Conservation (phyloP, 1,284 basidiomycete species). For the Athelia psychrophila region DNA sequence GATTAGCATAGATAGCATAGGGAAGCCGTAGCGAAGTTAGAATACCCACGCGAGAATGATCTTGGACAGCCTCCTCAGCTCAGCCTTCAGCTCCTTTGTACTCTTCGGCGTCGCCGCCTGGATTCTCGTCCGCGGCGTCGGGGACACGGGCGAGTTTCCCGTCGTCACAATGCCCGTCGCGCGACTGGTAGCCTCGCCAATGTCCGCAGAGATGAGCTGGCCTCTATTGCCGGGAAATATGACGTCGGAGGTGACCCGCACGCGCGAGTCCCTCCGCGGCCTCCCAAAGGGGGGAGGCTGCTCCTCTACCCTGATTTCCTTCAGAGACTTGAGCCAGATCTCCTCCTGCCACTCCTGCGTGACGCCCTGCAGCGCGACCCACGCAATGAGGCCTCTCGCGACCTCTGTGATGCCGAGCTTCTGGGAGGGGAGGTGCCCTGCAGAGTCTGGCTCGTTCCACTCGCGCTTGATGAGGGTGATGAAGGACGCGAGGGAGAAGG, state of each 20-base stretch:
- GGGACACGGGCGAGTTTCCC: too few species aligned
- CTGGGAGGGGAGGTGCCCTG: slow-evolving; percentile 53
- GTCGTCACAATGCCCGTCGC: background rate
- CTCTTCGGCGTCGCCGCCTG: background rate
- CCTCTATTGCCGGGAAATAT: slow-evolving; percentile 60
- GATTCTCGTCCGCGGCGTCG: background rate
- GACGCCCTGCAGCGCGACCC: slow-evolving; percentile 74
- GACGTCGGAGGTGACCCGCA: slow-evolving; percentile 67
- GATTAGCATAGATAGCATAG: too few species aligned
- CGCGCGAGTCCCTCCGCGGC: slow-evolving; percentile 37
- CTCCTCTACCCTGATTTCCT: slow-evolving; percentile 62
- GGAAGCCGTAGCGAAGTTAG: too few species aligned
- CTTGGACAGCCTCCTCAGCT: slow-evolving; percentile 71
- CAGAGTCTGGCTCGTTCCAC: slow-evolving; percentile 56
- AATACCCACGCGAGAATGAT: slow-evolving; percentile 61
- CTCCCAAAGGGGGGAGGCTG: slow-evolving; percentile 22
- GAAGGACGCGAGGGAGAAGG: slow-evolving; percentile 77
- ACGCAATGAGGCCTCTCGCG: slow-evolving; percentile 66
- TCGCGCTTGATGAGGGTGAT: slow-evolving; percentile 69
- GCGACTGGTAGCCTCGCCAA: slow-evolving; percentile 45
- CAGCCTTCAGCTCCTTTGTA: slow-evolving; percentile 52
- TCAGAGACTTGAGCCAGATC: slow-evolving; percentile 60
- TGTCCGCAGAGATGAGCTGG: slow-evolving; percentile 71
- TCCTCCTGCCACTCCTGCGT: slow-evolving; percentile 77
- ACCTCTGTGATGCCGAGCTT: slow-evolving; percentile 63